Conservation (phyloP, 2,329 filamentous ascomycete genomes). For the Colletotrichum tropicale region DNA sequence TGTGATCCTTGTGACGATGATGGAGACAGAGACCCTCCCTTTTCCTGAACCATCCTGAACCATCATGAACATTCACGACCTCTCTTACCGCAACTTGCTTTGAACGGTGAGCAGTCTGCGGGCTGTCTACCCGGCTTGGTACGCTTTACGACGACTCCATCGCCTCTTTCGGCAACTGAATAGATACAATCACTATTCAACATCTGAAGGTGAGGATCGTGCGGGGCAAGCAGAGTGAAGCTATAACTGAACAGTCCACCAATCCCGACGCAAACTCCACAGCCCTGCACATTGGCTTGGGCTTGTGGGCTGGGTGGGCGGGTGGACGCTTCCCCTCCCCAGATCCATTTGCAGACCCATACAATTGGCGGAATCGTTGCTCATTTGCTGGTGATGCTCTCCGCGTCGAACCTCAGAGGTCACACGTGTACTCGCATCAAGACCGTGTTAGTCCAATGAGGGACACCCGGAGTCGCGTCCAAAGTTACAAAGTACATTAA, state of each 20-base stretch:
- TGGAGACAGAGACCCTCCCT: not conserved
- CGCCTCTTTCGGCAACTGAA: not conserved
- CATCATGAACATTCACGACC: not conserved
- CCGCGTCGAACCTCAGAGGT: not conserved
- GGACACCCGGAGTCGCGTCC: not conserved
- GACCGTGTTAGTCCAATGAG: not conserved
- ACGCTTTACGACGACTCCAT: not conserved
- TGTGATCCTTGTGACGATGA: not conserved
- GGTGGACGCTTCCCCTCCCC: not conserved
- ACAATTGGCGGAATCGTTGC: not conserved
- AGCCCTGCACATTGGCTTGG: not conserved
- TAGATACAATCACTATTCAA: not conserved
- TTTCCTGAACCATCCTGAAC: not conserved
- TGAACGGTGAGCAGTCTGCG: not conserved
- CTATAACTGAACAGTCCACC: not conserved
- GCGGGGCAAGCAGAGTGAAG: not conserved
- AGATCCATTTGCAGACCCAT: not conserved
- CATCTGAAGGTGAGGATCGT: not conserved
- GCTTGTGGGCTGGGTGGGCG: not conserved
- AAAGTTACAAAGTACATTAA: not conserved
- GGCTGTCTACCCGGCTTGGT: not conserved
- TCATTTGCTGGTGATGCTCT: not conserved
- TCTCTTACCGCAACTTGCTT: not conserved
- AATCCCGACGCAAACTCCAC: not conserved
- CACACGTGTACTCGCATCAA: not conserved